Conservation (phyloP, 495 filamentous ascomycete genomes). For the Zalerion maritima region DNA sequence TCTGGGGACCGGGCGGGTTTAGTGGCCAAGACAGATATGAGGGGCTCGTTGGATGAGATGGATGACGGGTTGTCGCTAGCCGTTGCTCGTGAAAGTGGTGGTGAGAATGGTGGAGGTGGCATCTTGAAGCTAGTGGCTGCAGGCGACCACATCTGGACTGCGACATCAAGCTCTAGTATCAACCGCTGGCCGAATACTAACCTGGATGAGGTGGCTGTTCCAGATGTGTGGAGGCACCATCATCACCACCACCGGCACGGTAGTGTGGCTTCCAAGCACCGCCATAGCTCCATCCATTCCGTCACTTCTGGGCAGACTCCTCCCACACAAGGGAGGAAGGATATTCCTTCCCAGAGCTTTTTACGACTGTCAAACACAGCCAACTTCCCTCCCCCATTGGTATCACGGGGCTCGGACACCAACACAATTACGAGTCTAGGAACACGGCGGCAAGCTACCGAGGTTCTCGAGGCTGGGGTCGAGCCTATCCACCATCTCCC, state of each 20-base stretch:
- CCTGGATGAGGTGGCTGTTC: slow-evolving; percentile 41
- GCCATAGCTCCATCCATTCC: slow-evolving; percentile 12
- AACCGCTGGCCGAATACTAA: slow-evolving; percentile 88
- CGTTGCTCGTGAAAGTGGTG: slow-evolving; percentile 75
- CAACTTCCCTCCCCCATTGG: slow-evolving; percentile 41
- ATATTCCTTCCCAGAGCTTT: slow-evolving; percentile 62
- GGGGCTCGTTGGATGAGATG: slow-evolving; percentile 53
- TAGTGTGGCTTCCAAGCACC: slow-evolving; percentile 25
- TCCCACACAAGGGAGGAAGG: slow-evolving; percentile 40
- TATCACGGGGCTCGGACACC: slow-evolving; percentile 31
- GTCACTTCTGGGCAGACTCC: slow-evolving; percentile 11
- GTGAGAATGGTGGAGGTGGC: no score
- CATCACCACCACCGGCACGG: slow-evolving; percentile 43
- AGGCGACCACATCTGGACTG: slow-evolving; percentile 81
- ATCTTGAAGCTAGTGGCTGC: slow-evolving; percentile 72
- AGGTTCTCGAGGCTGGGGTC: slow-evolving; percentile 43
- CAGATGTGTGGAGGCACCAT: slow-evolving; percentile 9
- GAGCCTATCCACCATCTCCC: slow-evolving; percentile 62
- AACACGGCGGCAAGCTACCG: slow-evolving; percentile 30
- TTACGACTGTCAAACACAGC: slow-evolving; percentile 75
- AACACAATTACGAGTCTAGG: slow-evolving; percentile 23
- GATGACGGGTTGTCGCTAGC: slow-evolving; percentile 85
- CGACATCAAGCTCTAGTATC: slow-evolving; percentile 85
- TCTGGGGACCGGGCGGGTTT: slow-evolving; percentile 83
- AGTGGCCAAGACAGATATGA: slow-evolving; percentile 85